Base-by-base conservation (phyloP, 768 basidiomycete species). In the Leccinum truebloodii region DNA sequence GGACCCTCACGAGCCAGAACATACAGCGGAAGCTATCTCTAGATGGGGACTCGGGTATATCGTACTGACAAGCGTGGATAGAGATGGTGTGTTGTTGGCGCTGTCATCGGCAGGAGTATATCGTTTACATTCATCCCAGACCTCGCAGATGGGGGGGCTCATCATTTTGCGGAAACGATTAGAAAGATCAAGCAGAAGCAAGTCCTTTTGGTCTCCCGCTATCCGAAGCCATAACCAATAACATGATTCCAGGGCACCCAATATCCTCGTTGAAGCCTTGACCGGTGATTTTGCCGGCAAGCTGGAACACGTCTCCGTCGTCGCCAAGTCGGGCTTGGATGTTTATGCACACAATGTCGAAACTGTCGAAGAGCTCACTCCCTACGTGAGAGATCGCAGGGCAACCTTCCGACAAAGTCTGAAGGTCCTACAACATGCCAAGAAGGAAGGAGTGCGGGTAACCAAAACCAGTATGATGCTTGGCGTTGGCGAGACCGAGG, bases 381-480 rank as follows among this genome's bases (percentile, higher is more conserved):
- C 96, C 0, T 94, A 83, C 67, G 97, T 99, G 28, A 91, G 97
- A 44, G 97, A 99, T 73, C 88, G 95, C 24, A 85, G 95, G 54
- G 97, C 97, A 18, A 92, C 87, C 16, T 96, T 95, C 78, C 79
- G 90, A 49, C 92, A 89, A 75, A 95, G 88, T 73, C 76, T 96
- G 57, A 80, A 80, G 64, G 93, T 95, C 3, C 80, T 96, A 2
- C 81, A 90, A 70, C 87, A 87, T 55, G 94, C 94, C 13, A 95
- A 96, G 78, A 83, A 84, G 60, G 82, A 87, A 61, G 93, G 90
- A 7, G 93, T 91, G 3, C 84, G 85, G 52, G 82, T 99, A 58
- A 98, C 97, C 9, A 99, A 99, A 80, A 98, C 95, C 9, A 98
- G 95, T 70, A 89, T 99, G 61, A 99, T 99, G 97, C 86, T 99